Percentiles rank a stretch among this genome's conserved stretches.
These are phyloP conservation scores for Lenzites betulinus DNA, from an alignment of 768 basidiomycete species.

Conservation along the genomic window DNA sequence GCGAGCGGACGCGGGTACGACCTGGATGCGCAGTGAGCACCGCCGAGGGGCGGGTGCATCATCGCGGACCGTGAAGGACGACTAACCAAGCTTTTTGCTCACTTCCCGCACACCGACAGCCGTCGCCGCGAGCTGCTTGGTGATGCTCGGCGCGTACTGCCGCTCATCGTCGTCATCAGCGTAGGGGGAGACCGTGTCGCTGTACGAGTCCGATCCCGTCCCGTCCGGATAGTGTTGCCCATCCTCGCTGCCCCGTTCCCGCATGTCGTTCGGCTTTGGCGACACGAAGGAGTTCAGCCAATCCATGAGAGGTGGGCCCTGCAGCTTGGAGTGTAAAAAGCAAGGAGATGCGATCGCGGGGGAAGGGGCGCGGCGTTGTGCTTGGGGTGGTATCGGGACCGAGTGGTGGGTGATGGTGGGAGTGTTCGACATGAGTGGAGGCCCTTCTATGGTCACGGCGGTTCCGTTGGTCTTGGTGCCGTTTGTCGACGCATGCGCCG, in stretches of 20 bases:
- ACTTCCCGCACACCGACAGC: conserved; percentile 97
- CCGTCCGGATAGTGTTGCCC: conserved; percentile 28
- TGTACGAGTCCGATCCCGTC: conserved; percentile 25
- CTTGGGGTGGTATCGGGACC: conserved; percentile 4
- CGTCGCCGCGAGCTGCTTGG: conserved; percentile 93
- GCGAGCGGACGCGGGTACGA: conserved; percentile 86
- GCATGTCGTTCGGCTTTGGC: conserved; percentile 17
- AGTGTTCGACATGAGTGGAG: conserved; percentile 8
- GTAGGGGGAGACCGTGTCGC: conserved; percentile 21
- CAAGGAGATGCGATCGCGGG: conserved; percentile 65
- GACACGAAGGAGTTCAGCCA: conserved; percentile 48
- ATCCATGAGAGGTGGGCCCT: conserved; percentile 77
- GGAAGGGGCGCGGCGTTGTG: conserved; percentile 18
- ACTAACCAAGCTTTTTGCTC: conserved; percentile 95
- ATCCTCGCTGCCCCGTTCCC: conserved; percentile 15
- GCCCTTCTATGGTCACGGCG: conserved; percentile 12
- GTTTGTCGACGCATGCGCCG: conserved; percentile 14
- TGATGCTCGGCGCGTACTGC: conserved; percentile 75
- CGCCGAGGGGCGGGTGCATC: conserved; percentile 15
- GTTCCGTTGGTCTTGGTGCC: conserved; percentile 22
- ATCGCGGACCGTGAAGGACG: conserved; percentile 14
- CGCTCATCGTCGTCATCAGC: conserved; percentile 56
- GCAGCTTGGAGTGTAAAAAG: conserved; percentile 91
- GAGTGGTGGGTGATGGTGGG: conserved; percentile 23
- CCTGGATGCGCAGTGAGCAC: conserved; percentile 50